Conservation (phyloP, 1,139 yeast species). For the Nadsonia commutata region DNA sequence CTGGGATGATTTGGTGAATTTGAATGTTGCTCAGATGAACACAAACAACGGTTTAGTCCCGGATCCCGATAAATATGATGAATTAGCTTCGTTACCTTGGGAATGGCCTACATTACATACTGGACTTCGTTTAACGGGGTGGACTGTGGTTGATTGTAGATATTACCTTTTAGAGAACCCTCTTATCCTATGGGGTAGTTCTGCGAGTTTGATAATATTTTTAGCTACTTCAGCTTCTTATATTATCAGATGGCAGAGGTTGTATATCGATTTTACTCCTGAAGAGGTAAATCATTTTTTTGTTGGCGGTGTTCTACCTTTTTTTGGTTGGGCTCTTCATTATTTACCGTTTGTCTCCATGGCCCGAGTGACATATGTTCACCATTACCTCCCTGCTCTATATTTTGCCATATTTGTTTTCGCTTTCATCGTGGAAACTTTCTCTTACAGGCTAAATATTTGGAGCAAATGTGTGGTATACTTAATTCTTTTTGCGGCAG, state of each 20-base stretch:
- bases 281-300: constrained; percentile 29
- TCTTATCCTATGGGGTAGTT: constrained; percentile 85
- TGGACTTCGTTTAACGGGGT: constrained; percentile 91
- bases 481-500: constrained; percentile 34
- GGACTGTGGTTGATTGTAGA: constrained; percentile 70
- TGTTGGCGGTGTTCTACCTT: constrained; percentile 81
- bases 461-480: constrained; percentile 19
- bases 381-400: constrained; percentile 91
- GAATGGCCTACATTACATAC: constrained; percentile 93
- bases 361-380: constrained; percentile 97
- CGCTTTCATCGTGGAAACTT: constrained; percentile 57
- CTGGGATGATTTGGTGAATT: constrained; percentile 75
- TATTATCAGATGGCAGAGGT: constrained; percentile 89
- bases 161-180: constrained; percentile 90
- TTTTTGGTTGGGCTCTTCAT: constrained; percentile 92
- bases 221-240: constrained; percentile 40
- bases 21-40: constrained; percentile 97
- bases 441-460: constrained; percentile 28
- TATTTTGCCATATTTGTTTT: constrained; percentile 84
- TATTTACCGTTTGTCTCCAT: constrained; percentile 78
- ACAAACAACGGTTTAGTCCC: constrained; percentile 94
- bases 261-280: constrained; percentile 49
- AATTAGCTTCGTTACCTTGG: constrained; percentile 86
- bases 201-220: constrained; percentile 53
- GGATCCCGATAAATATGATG: constrained; percentile 81